Base-by-base conservation (phyloP, 2,329 filamentous ascomycete genomes). In the Annulohypoxylon truncatum region DNA sequence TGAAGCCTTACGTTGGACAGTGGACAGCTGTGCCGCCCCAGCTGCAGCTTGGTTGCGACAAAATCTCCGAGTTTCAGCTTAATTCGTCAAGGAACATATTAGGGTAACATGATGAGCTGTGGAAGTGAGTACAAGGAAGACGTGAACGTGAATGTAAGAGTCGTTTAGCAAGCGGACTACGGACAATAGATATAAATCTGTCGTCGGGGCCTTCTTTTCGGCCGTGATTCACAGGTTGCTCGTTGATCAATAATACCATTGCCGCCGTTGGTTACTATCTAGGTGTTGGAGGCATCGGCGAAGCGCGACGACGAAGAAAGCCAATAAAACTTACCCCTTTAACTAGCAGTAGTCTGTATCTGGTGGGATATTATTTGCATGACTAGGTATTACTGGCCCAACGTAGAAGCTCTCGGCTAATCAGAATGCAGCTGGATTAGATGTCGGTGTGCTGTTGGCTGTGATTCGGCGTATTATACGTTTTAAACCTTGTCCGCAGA, bases 1-100 rank as follows among this genome's bases (percentile, higher is more conserved):
- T 15, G 9, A 8, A 42, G 8, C 7, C 28, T 31, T 33, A 22
- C 20, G 35, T 29, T 28, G n/a, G 15, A 22, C 4, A n/a, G 15
- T 46, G 13, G 13, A 35, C n/a, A 22, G n/a, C 31, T 60, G 26
- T 55, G 31, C 29, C 29, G 31, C 20, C 22, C n/a, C 40, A 12
- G 51, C 28, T 47, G 6, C 5, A 35, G 33, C 29, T 48, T 42
- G 15, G 18, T 47, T 18, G 35, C 18, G 29, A 46, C 42, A 38
- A 22, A n/a, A 51, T 46, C 18, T 26, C 13, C 35, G 29, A 48
- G 38, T 44, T 44, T 46, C 59, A 56, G 38, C 52, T 46, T 20
- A 38, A 8, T 18, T 29, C 12, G 42, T 50, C 24, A 9, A 48
- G 35, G 48, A n/a, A 28, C 42, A 48, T 47, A 10, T 18, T 13